These are phyloP conservation scores for Calonectria honghensis DNA, from an alignment of 2,329 filamentous ascomycete species.

Conservation along the genomic window DNA sequence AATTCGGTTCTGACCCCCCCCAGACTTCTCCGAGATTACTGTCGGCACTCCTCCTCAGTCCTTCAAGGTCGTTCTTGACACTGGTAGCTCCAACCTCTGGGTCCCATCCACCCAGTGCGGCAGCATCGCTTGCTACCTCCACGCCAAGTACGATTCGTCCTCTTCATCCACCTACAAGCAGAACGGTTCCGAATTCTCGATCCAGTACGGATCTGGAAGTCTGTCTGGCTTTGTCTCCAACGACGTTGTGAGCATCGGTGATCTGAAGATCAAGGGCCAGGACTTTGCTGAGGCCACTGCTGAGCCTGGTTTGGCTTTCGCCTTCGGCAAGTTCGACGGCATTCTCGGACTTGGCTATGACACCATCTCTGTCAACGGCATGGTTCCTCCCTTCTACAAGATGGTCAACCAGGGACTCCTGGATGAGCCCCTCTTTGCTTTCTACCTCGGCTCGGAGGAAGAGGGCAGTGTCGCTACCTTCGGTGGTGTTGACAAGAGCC, in stretches of 20 bases:
- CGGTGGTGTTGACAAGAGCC: constrained; percentile 88
- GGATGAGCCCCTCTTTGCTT: constrained; percentile 95
- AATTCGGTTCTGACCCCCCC: constrained; percentile 40
- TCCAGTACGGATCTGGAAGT: constrained; percentile 95
- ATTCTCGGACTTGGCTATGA: constrained; percentile 97
- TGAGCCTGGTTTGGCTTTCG: constrained; percentile 97
- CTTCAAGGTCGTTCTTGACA: constrained; percentile 99
- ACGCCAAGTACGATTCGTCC: constrained; percentile 96
- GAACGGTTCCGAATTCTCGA: constrained; percentile 95
- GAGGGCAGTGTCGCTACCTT: constrained; percentile 91
- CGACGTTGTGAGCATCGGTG: constrained; percentile 90
- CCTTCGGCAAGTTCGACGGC: constrained; percentile 97
- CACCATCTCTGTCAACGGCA: constrained; percentile 96
- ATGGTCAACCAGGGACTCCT: constrained; percentile 93
- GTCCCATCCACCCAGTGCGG: constrained; percentile 89
- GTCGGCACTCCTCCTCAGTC: constrained; percentile 93
- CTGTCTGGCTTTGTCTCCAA: constrained; percentile 95
- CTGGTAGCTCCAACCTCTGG: constrained; percentile 99
- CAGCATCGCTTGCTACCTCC: constrained; percentile 98
- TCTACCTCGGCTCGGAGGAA: constrained; percentile 88
- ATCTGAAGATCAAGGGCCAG: constrained; percentile 90
- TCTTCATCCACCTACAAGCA: constrained; percentile 92
- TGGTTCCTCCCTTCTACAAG: constrained; percentile 96
- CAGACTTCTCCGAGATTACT: constrained; percentile 97
- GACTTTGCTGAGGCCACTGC: constrained; percentile 97